Evolutionary conservation across 805 yeast genomes (phyloP), one percentile per base, ranked within the genome.

Genomic region (Ogataea ramenticola): DNA sequence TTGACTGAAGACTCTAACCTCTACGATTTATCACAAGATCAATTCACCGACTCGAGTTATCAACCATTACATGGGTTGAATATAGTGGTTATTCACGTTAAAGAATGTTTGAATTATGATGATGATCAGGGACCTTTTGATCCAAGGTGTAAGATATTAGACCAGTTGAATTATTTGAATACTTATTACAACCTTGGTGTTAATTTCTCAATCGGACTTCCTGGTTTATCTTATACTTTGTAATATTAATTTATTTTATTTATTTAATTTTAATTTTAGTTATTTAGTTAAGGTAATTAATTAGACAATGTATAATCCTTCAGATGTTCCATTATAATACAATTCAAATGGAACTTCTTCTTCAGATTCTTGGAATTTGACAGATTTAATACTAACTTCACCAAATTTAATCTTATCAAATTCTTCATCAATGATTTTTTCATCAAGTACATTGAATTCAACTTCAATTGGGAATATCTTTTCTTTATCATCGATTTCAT

Each of bases 391-490:
- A 42, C 76, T 72, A 43, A 91, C 87, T 49, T 86, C 72, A 20
- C 82, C 78, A 29, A 72, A 67, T 20, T 73, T 72, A n/a, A 33
- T 4, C 20, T 47, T 49, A 14, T 54, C 56, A n/a, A 49, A 40
- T 33, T 55, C 56, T 15, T 58, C 41, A 20, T n/a, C n/a, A n/a
- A n/a, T n/a, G n/a, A 47, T 36, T 15, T 51, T 49, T 33, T 71
- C 67, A 20, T 34, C 19, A 20, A 4, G 11, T 37, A 71, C 59
- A 35, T 70, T 70, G 67, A 89, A 86, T 41, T 71, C 65, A 34
- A 89, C 75, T 55, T 80, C 80, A 71, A 91, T 79, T 48, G 99
- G 99, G 85, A 89, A 91, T 55, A 91, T 70, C 12, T 79, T 74
- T 49, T 89, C 96, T 64, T 91, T 97, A 50, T 76, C 79, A 34